Evolutionary conservation across 345 rosid genomes (phyloP).

Genomic region (Gossypium australe): DNA sequence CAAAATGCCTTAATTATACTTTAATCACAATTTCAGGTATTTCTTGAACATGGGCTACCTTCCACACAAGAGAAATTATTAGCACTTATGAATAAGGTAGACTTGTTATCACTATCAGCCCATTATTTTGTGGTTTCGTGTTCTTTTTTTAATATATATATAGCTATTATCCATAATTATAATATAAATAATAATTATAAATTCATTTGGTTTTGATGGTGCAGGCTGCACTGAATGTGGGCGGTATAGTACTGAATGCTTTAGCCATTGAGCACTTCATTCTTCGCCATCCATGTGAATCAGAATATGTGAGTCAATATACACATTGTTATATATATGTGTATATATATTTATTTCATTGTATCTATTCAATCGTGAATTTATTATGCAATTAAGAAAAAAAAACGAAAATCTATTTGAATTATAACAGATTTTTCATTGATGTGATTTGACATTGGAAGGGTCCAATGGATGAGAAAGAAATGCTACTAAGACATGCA

Average conservation of each 20-base stretch:
- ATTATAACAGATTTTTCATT: too few species aligned
- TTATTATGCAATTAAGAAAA: too few species aligned
- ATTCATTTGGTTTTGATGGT: neutral
- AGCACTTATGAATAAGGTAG: slow-evolving; percentile 80
- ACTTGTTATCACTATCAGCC: neutral
- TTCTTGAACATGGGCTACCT: slow-evolving; percentile 84
- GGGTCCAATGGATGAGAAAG: slow-evolving; percentile 72
- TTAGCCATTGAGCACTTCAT: slow-evolving; percentile 85
- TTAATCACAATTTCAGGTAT: slow-evolving; percentile 46
- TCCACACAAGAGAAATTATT: slow-evolving; percentile 71
- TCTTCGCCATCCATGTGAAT: slow-evolving; percentile 72
- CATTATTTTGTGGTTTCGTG: neutral
- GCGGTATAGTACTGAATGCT: slow-evolving; percentile 86
- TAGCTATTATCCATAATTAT: neutral
- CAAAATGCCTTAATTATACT: neutral
- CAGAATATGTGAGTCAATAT: slow-evolving; percentile 48
- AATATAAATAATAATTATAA: too few species aligned
- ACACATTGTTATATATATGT: neutral
- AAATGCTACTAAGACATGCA: slow-evolving; percentile 62
- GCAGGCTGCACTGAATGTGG: slow-evolving; percentile 79
- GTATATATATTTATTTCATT: too few species aligned
- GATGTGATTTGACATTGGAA: slow-evolving; percentile 14
- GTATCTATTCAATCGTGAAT: too few species aligned
- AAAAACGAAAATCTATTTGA: too few species aligned
- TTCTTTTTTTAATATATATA: neutral